Evolutionary conservation across 1,284 basidiomycete genomes (phyloP), one percentile per base, ranked within the genome.

Genomic region (Papiliotrema terrestris): DNA sequence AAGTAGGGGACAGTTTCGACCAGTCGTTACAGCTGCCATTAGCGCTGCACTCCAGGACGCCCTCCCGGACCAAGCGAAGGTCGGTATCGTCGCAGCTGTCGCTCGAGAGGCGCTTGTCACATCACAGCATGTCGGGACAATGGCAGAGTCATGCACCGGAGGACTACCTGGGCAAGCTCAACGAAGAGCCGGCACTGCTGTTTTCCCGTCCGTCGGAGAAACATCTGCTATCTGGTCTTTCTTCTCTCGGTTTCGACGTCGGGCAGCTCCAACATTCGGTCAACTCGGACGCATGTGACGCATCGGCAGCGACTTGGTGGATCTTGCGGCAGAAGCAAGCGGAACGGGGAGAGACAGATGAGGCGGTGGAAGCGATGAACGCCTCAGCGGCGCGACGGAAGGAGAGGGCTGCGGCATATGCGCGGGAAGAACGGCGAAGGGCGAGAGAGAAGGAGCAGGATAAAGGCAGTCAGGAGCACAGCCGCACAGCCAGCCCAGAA

Each of bases 261-360:
- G 91, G 90, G 11, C 96, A 98, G 75, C 88, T 98, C 54, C 86
- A 89, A 20, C 94, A 98, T 72, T 92, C 88, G 1, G 93, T 98
- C 8, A 81, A 89, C 45, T 88, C 83, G 25, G 85, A 97, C 74
- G 95, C 96, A 0, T 98, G 95, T 69, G 95, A 98, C 74, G 82
- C 89, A 0, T 84, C 88, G 6, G 89, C 92, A 11, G 91, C 94
- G 1, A 78, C 91, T 13, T 98, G 95, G 95, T 98, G 96, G 96
- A 89, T 97, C 81, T 78, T 98, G 49, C 86, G 88, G 9, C 86
- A 89, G 72, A 86, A 84, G 67, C 83, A 81, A 55, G 78, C 69
- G 47, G 73, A 72, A 57, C 68, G 68, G 22, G 69, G 74, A n/a
- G 70, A 77, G 63, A 72, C 66, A 38, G 69, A 75, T 38, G 69